Conservation (phyloP, 2,329 filamentous ascomycete species). For the Aspergillus ustus region DNA sequence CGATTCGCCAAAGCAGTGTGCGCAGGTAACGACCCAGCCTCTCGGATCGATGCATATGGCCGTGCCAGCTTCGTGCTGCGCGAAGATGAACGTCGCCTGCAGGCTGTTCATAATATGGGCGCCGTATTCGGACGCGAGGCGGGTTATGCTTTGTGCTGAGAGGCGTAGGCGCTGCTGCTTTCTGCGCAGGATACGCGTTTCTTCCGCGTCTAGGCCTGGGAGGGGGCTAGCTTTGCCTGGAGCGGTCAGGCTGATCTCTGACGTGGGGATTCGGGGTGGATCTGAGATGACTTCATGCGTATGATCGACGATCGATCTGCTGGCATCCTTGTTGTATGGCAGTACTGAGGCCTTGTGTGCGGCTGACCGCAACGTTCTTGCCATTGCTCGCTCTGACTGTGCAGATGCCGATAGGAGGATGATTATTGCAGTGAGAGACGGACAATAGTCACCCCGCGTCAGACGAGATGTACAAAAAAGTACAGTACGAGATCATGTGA, state of each 20-base stretch:
- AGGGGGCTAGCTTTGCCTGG: neutral
- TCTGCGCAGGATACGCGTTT: neutral
- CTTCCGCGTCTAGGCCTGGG: neutral
- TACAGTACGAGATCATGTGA: neutral
- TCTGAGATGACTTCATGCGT: neutral
- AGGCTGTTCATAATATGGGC: neutral
- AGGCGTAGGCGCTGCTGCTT: slow-evolving; percentile 1
- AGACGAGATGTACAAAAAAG: neutral
- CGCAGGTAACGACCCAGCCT: slow-evolving; percentile 56
- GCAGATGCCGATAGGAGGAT: too few relatives aligned
- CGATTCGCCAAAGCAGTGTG: slow-evolving; percentile 56
- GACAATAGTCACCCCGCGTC: neutral
- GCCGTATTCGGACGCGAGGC: neutral
- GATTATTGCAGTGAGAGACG: too few relatives aligned
- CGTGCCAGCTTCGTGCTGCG: slow-evolving; percentile 56
- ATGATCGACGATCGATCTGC: neutral
- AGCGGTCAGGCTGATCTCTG: neutral
- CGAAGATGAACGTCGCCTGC: slow-evolving; percentile 48
- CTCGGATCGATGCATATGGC: slow-evolving; percentile 53
- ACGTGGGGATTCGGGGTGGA: neutral
- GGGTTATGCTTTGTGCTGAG: neutral
- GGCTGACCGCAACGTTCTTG: neutral
- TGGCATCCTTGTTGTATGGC: neutral
- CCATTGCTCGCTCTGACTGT: neutral
- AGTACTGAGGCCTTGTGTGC: neutral